Base-by-base conservation (phyloP, 1,139 yeast genomes). In the Candida anutae region DNA sequence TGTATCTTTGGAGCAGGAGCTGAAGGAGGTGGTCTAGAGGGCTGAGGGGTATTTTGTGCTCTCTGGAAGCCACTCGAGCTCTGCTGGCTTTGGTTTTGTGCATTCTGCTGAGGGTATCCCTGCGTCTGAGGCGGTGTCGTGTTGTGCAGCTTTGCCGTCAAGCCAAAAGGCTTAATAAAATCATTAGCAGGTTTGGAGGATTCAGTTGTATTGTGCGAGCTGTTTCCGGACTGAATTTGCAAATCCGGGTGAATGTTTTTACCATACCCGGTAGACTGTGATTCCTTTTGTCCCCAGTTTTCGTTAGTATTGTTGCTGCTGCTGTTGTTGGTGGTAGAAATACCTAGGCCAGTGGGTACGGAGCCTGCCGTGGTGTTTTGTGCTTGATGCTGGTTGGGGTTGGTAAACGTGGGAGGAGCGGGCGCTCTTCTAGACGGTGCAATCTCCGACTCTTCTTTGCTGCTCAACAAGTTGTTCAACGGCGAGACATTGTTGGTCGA, bases 391-490 rank as follows among this genome's bases (percentile, higher is more conserved):
- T 24, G 11, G 13, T 11, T 14, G 6, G 27, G n/a, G 10, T 13
- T 6, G 11, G 24, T 21, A 13, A 6, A 6, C 6, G 13, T 10
- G n/a, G 77, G 77, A 5, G 75, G 76, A 13, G 74, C 68, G 1
- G 79, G 79, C 1, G 78, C 78, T 29, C 60, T 63, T 49, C 78
- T 61, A 6, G 58, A 59, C 6, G 77, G 76, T 3, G 62, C 49
- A 32, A 68, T 61, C 24, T 56, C 62, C 2, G 38, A 16, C 3
- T 13, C 34, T 18, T 45, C 45, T 6, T 58, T 42, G 24, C 46
- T 53, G 34, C 44, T 53, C 37, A 62, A 40, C 31, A 62, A 49
- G 28, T 53, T 55, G 29, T 46, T 53, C 32, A 62, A 48, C 1
- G 70, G 69, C 6, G 6, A 8, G 4, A 48, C 42, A 18, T 43